Evolutionary conservation across 768 basidiomycete genomes (phyloP).

Genomic region (Agrocybe pediades): DNA sequence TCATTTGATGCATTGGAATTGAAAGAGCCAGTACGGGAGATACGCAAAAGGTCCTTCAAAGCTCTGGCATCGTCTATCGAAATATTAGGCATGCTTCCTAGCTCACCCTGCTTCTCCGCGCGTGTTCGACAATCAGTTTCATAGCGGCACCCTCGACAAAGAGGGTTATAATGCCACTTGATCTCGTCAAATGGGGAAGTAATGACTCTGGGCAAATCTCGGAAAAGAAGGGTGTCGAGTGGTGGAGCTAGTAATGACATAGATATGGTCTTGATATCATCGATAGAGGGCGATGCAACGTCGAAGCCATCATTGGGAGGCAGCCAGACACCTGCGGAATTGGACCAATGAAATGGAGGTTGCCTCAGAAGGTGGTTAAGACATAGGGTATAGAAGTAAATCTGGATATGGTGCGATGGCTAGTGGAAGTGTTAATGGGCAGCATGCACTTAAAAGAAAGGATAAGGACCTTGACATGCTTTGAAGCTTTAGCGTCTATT

Average conservation of each 20-base stretch:
- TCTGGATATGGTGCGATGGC: slow-evolving; percentile 54
- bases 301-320: slow-evolving; percentile 41
- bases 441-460: background rate
- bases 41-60: slow-evolving; percentile 39
- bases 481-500: slow-evolving; percentile 53
- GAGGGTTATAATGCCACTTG: slow-evolving; percentile 52
- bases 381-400: slow-evolving; percentile 52
- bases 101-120: slow-evolving; percentile 33
- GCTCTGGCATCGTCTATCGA: slow-evolving; percentile 44
- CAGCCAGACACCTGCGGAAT: slow-evolving; percentile 47
- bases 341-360: slow-evolving; percentile 32
- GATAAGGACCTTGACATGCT: slow-evolving; percentile 41
- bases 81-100: slow-evolving; percentile 50
- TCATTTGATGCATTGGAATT: slow-evolving; percentile 1
- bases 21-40: slow-evolving; percentile 21
- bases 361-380: slow-evolving; percentile 37
- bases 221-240: slow-evolving; percentile 44
- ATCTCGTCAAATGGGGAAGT: slow-evolving; percentile 32
- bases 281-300: slow-evolving; percentile 29
- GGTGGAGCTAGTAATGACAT: slow-evolving; percentile 40
- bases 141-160: slow-evolving; percentile 46
- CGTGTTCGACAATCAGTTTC: slow-evolving; percentile 35
- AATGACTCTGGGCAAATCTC: slow-evolving; percentile 41
- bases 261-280: slow-evolving; percentile 41
- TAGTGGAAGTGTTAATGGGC: slow-evolving; percentile 14